Evolutionary conservation across 2,329 filamentous ascomycete genomes (phyloP), one percentile per base, ranked within the genome.

Genomic region (Colletotrichum sp.): DNA sequence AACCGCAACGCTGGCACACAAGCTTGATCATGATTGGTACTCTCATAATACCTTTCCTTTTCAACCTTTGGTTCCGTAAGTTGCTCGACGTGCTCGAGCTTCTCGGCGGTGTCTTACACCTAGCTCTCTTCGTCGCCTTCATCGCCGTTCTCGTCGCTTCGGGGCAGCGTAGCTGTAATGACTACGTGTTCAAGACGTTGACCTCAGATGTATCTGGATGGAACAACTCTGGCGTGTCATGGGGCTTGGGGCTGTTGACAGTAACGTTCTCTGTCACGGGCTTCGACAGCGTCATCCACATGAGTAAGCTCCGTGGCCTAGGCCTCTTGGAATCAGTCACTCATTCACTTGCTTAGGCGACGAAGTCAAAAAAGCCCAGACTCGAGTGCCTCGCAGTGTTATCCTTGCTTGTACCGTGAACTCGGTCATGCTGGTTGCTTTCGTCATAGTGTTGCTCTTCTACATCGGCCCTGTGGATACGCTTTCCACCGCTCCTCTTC

Each of bases 321-420:
- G 4, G 6, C n/a, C n/a, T 52, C 43, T 6, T 21, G 10, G 12
- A 52, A 52, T 0, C 43, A 52, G 1, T 0, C n/a, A 24, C 43
- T 52, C 0, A 52, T 13, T 13, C 0, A 0, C 43, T 21, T 52
- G 1, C 43, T 13, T 21, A 21, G 43, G 43, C 43, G 43, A 52
- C n/a, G 43, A 52, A 52, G 43, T 52, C n/a, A 52, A 52, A 24
- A 52, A 52, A 13, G 43, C 43, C 43, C 43, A 52, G 8, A 52
- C 43, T 13, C 1, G 43, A 4, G 43, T 52, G 0, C 43, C 43
- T 0, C 43, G 43, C n/a, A 52, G 43, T 0, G 43, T 52, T 10
- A 52, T 52, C 0, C 43, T 52, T 21, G 43, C n/a, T 52, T 52
- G 43, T 0, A 52, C n/a, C 43, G 43, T 52, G 2, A 52, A 52